Base-by-base conservation (phyloP, 768 basidiomycete species). In the Lactarius psammicola region DNA sequence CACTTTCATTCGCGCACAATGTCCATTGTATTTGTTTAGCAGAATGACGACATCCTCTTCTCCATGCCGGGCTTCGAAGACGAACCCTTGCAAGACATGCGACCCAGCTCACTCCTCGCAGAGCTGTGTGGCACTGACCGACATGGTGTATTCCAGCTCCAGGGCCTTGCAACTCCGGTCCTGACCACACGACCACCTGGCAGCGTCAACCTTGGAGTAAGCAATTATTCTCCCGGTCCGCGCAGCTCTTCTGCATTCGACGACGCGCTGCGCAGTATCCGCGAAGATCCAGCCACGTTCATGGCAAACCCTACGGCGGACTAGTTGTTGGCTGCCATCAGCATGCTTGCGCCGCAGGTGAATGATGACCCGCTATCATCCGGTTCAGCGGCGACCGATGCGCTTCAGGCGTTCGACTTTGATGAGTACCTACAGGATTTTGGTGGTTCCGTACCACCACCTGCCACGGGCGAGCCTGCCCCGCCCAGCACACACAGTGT, bases 381-480 rank as follows among this genome's bases (percentile, higher is more conserved):
- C 7, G 36, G 49, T 42, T n/a, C 55, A 23, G 28, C 3, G 5
- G 23, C 49, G 2, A 36, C 26, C 0, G 65, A 66, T 20, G 20
- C 36, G 18, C 3, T 28, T 0, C 60, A 62, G 20, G 10, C 10
- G 11, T 66, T 66, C 56, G 59, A 66, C 36, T 44, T 66, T n/a
- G 65, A 66, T 4, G 65, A 66, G 9, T 66, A 62, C 26, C 51
- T 66, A 4, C 40, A 54, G 33, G 65, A 66, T 23, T 54, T 62
- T 36, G 61, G 49, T 13, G 23, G 6, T 40, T 28, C 31, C 4
- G 17, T 51, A 23, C 26, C 61, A 5, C 56, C 30, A 44, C 26
- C 23, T 2, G 33, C 18, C 3, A 15, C 10, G 15, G 26, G 10
- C 17, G 9, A 30, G 2, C 5, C 18, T 8, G 38, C 49, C 2